Conservation (phyloP, 306 rosid genomes). For the Luffa acutangula region DNA sequence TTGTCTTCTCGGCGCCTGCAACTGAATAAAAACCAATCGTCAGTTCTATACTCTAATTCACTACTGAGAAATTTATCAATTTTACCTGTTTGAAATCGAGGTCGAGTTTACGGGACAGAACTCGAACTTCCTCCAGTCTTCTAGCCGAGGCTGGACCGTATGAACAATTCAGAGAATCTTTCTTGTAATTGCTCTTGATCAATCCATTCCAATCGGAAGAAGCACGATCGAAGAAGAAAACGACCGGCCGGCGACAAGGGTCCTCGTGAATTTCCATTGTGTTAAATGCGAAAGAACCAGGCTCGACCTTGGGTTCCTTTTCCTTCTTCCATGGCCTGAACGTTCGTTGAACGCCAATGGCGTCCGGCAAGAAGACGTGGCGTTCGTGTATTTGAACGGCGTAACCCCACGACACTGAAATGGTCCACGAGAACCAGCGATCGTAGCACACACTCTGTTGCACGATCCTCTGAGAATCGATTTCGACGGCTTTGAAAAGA, state of each 20-base stretch:
- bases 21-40: slow-evolving; percentile 21
- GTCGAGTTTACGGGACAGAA: slow-evolving; percentile 47
- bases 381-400: slow-evolving; percentile 57
- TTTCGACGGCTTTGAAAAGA: slow-evolving; percentile 36
- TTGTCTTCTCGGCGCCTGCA: slow-evolving; percentile 86
- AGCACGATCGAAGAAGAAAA: slow-evolving; percentile 46
- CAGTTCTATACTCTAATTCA: background rate
- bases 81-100: slow-evolving; percentile 49
- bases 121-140: slow-evolving; percentile 51
- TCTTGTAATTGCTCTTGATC: slow-evolving; percentile 40
- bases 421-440: slow-evolving; percentile 69
- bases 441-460: slow-evolving; percentile 84
- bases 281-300: slow-evolving; percentile 44
- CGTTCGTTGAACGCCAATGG: slow-evolving; percentile 44
- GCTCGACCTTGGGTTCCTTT: slow-evolving; percentile 3
- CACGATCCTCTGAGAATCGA: slow-evolving; percentile 61
- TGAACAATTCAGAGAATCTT: slow-evolving; percentile 45
- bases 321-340: slow-evolving; percentile 58
- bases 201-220: slow-evolving; percentile 19
- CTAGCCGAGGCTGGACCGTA: slow-evolving; percentile 28
- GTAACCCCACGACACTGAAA: slow-evolving; percentile 86
- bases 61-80: background rate
- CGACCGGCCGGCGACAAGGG: slow-evolving; percentile 52
- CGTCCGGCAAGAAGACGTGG: slow-evolving; percentile 41
- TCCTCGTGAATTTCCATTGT: slow-evolving; percentile 32